Base-by-base conservation (phyloP, 768 basidiomycete species). In the Cystofilobasidium macerans region DNA sequence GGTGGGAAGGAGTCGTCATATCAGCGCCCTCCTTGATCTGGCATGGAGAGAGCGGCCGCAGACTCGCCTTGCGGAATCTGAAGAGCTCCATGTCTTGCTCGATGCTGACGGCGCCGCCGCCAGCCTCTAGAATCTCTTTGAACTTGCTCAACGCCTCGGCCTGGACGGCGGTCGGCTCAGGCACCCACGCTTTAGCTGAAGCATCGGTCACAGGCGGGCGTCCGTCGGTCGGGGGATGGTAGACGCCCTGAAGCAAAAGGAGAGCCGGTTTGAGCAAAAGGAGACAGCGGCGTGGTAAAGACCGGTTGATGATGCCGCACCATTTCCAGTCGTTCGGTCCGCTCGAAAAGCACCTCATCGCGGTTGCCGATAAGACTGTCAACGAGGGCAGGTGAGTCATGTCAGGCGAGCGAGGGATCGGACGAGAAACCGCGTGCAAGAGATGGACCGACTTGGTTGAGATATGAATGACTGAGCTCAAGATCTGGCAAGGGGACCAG, bases 391-490 rank as follows among this genome's bases (percentile, higher is more conserved):
- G 30, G 16, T 12, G 36, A 32, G 14, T 14, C 26, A 53, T n/a
- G n/a, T n/a, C n/a, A n/a, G n/a, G n/a, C n/a, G n/a, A n/a, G n/a
- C n/a, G n/a, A n/a, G n/a, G n/a, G n/a, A n/a, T n/a, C n/a, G n/a
- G n/a, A 26, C 4, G 24, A 12, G 32, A 63, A n/a, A 54, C 22
- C 7, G n/a, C 58, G 38, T 8, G 24, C 22, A 24, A 20, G 35
- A 33, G 11, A 5, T 53, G 47, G 47, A 48, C 47, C 7, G 9
- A 48, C 47, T 54, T 54, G 4, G 51, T 54, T 1, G 18, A 22
- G 28, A 54, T 54, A 16, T 54, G 51, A 30, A 54, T 32, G 26
- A 67, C 60, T 7, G 65, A 61, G 8, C 72, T 72, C 35, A 76
- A 61, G 30, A 76, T 70, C 1, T n/a, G n/a, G n/a, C n/a, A n/a